A percentile compares a stretch with the other conserved stretches of the same genome.
Conservation (phyloP, 345 rosid species). For the Geranium brycei region DNA sequence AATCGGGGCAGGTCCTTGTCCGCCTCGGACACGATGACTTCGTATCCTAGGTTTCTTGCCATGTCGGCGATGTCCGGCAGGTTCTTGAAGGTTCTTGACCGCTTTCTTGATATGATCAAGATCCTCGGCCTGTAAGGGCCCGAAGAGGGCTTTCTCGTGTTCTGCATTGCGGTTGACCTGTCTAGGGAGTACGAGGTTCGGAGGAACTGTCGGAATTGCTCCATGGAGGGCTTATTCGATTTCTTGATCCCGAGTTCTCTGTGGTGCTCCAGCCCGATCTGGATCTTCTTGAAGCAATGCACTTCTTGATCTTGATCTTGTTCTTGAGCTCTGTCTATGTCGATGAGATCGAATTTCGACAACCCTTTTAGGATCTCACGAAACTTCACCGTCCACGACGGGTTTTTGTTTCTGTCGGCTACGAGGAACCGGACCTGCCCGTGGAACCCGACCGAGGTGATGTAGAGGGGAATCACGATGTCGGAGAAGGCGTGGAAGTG, state of each 20-base stretch:
- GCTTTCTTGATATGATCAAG: slow-evolving; percentile 42
- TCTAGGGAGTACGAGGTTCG: slow-evolving; percentile 36
- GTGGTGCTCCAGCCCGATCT: slow-evolving; percentile 46
- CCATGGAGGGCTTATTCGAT: slow-evolving; percentile 39
- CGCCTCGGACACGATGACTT: slow-evolving; percentile 47
- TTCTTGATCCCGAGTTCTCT: slow-evolving; percentile 39
- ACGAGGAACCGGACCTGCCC: slow-evolving; percentile 53
- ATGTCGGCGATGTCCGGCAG: slow-evolving; percentile 22
- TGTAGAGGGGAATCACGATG: slow-evolving; percentile 44
- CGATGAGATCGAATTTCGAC: slow-evolving; percentile 36
- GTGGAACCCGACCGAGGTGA: slow-evolving; percentile 38
- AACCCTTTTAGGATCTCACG: slow-evolving; percentile 22
- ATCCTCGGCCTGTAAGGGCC: slow-evolving; percentile 29
- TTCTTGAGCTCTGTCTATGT: slow-evolving; percentile 35
- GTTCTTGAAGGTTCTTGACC: slow-evolving; percentile 45
- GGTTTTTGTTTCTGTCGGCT: slow-evolving; percentile 20
- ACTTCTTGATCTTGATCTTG: background rate
- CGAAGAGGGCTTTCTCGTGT: background rate
- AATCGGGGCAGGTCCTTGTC: slow-evolving; percentile 26
- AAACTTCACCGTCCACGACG: slow-evolving; percentile 44
- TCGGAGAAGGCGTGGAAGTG: slow-evolving; percentile 77
- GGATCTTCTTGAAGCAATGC: slow-evolving; percentile 45
- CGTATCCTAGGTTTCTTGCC: slow-evolving; percentile 34
- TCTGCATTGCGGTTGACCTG: slow-evolving; percentile 18
- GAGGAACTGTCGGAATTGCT: slow-evolving; percentile 41